These are phyloP conservation scores for Carpinus fangiana DNA, from an alignment of 306 rosid species.

Conservation along the genomic window DNA sequence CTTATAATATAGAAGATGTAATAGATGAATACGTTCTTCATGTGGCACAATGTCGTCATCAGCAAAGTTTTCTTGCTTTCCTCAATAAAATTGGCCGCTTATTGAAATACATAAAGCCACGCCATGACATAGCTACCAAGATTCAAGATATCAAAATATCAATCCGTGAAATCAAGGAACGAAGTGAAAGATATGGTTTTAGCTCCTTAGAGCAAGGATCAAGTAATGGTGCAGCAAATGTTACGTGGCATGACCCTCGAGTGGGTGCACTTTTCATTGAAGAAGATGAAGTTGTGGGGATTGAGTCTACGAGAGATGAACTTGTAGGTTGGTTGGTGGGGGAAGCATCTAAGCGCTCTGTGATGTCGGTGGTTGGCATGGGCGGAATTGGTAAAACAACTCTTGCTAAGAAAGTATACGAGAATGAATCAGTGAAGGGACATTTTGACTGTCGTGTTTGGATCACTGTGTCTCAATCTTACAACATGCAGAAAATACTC, in stretches of 20 bases:
- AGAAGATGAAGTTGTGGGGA: background rate
- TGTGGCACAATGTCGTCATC: background rate
- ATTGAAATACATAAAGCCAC: background rate
- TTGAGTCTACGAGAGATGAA: background rate
- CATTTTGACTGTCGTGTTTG: slow-evolving; percentile 5
- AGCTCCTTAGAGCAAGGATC: background rate
- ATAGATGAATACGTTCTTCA: slow-evolving; percentile 2
- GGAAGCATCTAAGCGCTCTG: background rate
- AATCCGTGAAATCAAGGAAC: background rate
- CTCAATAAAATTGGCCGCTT: background rate
- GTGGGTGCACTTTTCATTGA: slow-evolving; percentile 3
- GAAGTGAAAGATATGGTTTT: slow-evolving; percentile 1
- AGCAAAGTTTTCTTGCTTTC: background rate
- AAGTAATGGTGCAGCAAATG: background rate
- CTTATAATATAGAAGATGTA: slow-evolving; percentile 6
- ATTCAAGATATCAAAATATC: background rate
- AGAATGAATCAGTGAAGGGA: background rate
- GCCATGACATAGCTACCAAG: background rate
- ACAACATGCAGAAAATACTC: background rate
- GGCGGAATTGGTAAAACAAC: background rate
- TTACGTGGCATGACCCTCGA: background rate
- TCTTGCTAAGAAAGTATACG: background rate
- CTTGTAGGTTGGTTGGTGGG: background rate
- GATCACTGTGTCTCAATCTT: slow-evolving; percentile 7
- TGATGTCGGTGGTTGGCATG: background rate